Percentiles rank a stretch among this genome's conserved stretches.
Evolutionary conservation across 1,139 yeast genomes (phyloP).

Genomic region (Blastobotrys serpentis): DNA sequence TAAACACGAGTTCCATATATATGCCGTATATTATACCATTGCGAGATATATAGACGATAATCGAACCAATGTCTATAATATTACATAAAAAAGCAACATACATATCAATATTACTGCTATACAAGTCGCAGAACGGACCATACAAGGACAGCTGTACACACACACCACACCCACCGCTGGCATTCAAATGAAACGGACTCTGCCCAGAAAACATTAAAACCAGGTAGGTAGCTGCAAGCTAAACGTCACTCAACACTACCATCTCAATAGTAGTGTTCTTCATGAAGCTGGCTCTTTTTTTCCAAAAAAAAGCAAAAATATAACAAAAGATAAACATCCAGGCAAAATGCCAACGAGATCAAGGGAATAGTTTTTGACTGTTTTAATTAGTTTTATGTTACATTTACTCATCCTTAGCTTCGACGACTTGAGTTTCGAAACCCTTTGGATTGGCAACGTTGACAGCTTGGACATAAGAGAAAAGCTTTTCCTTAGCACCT

Average conservation of each 20-base stretch:
- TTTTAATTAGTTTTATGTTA: slow-evolving; percentile 14
- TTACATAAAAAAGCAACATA: too few relatives aligned
- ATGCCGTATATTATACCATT: too few relatives aligned
- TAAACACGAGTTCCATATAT: too few relatives aligned
- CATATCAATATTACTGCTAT: too few relatives aligned
- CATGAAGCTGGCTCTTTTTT: neutral
- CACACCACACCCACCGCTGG: too few relatives aligned
- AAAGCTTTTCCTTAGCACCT: slow-evolving; percentile 97
- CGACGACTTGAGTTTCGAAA: slow-evolving; percentile 96
- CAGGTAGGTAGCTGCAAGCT: too few relatives aligned
- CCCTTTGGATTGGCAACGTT: slow-evolving; percentile 94
- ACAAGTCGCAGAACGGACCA: too few relatives aligned
- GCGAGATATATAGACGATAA: too few relatives aligned
- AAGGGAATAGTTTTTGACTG: neutral
- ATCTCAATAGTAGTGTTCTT: neutral
- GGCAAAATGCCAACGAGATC: neutral
- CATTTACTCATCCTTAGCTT: slow-evolving; percentile 46
- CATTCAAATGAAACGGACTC: too few relatives aligned
- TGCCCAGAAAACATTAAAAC: too few relatives aligned
- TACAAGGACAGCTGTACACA: too few relatives aligned
- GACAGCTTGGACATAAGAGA: slow-evolving; percentile 98
- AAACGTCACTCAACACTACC: neutral
- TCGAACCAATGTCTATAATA: too few relatives aligned
- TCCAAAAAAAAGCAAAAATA: neutral
- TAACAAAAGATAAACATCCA: neutral